phyloP scores from a whole-genome alignment of 2,329 filamentous ascomycete species.

The Scleromitrula shiraiana region DNA sequence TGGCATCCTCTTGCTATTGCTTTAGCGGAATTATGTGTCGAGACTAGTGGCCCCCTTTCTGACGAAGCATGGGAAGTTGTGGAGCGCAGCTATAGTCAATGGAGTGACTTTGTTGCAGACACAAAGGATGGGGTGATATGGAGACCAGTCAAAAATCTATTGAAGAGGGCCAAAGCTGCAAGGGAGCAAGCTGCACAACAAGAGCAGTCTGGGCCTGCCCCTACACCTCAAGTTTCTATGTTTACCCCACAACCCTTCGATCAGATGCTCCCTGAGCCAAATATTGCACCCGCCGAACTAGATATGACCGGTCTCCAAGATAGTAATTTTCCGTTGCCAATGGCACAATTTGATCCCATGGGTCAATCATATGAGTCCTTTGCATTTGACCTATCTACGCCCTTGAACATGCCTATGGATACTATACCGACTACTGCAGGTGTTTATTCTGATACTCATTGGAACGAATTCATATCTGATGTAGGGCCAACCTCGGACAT shows the following conservation, averaged over 20 bases:
- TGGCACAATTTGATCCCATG: neutral
- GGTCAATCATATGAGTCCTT: neutral
- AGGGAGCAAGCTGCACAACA: neutral
- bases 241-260: neutral
- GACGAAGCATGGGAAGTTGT: conserved; percentile 40
- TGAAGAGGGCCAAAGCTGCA: conserved; percentile 40
- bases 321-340: neutral
- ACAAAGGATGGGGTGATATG: conserved; percentile 42
- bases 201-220: too few relatives aligned
- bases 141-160: conserved; percentile 45
- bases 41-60: conserved; percentile 28
- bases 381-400: conserved; percentile 3
- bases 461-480: conserved; percentile 7
- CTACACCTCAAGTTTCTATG: neutral
- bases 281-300: neutral
- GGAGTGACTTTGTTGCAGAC: conserved; percentile 41
- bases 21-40: conserved; percentile 43
- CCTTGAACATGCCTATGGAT: neutral
- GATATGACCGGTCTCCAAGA: neutral
- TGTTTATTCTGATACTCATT: conserved; percentile 4
- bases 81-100: conserved; percentile 38
- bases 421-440: neutral
- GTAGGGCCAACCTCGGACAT: neutral
- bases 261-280: neutral
- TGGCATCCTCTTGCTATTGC: conserved; percentile 48